These are phyloP conservation scores for Martiniozyma abietophila DNA, from an alignment of 805 yeast genomes.

Conservation along the genomic window DNA sequence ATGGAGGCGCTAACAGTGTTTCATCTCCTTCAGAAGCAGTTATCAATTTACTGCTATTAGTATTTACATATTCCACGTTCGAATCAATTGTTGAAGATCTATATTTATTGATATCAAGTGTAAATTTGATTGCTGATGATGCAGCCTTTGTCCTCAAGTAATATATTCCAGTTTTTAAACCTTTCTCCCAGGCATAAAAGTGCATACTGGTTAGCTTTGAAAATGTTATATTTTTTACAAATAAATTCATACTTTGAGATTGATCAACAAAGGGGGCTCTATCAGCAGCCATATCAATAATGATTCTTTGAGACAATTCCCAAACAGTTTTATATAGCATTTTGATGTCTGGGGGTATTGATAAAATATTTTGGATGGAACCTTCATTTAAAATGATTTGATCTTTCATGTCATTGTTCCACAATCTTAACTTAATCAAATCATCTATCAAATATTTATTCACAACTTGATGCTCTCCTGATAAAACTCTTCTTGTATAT, in stretches of 20 bases:
- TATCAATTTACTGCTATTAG: no score
- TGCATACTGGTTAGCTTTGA: conserved; percentile 97
- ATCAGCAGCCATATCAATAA: conserved; percentile 82
- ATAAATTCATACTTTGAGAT: conserved; percentile 87
- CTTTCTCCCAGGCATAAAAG: conserved; percentile 98
- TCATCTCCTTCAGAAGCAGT: neutral
- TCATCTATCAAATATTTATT: conserved; percentile 81
- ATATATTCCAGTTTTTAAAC: conserved; percentile 98
- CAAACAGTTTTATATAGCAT: conserved; percentile 87
- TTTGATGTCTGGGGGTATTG: conserved; percentile 68
- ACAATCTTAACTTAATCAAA: conserved; percentile 68
- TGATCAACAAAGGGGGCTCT: conserved; percentile 74
- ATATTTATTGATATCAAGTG: conserved; percentile 25
- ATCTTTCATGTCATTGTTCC: conserved; percentile 76
- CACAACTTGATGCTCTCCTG: conserved; percentile 92
- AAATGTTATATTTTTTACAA: conserved; percentile 85
- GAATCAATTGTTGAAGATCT: no score
- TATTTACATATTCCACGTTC: no score
- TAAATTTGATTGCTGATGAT: conserved; percentile 90
- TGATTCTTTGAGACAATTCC: conserved; percentile 83
- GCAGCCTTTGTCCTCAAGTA: conserved; percentile 97
- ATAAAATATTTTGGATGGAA: conserved; percentile 68
- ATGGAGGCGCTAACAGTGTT: neutral
- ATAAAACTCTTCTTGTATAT: conserved; percentile 79
- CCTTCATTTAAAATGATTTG: conserved; percentile 71